phyloP scores from a whole-genome alignment of 176 grass and related monocot species.

The Hordeum marinum region DNA sequence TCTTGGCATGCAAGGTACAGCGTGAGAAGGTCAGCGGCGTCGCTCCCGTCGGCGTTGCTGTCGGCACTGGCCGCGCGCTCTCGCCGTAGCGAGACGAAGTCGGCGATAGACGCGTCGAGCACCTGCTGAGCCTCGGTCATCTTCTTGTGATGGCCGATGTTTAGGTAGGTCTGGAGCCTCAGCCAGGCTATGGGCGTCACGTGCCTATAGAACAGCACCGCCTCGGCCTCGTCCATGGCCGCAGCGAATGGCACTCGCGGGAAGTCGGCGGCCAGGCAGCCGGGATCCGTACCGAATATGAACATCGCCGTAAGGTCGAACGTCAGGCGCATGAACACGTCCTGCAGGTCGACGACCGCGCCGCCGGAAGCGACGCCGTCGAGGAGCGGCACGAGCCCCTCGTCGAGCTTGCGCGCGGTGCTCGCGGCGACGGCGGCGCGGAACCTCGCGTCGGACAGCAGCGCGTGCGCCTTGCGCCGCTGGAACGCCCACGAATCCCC shows the following conservation, averaged over 20 bases:
- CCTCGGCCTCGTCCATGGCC: slow-evolving; percentile 61
- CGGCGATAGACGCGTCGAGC: slow-evolving; percentile 51
- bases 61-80: neutral
- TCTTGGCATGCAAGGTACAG: slow-evolving; percentile 47
- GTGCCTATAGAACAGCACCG: slow-evolving; percentile 60
- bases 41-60: neutral
- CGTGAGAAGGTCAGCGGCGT: slow-evolving; percentile 38
- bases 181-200: slow-evolving; percentile 33
- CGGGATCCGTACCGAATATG: slow-evolving; percentile 59
- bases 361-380: slow-evolving; percentile 25
- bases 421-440: slow-evolving; percentile 19
- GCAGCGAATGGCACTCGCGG: slow-evolving; percentile 52
- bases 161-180: slow-evolving; percentile 25
- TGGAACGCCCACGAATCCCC: slow-evolving; percentile 66
- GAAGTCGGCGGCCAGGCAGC: slow-evolving; percentile 58
- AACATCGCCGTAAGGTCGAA: slow-evolving; percentile 70
- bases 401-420: slow-evolving; percentile 51
- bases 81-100: slow-evolving; percentile 40
- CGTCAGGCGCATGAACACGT: slow-evolving; percentile 69
- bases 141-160: slow-evolving; percentile 39
- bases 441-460: slow-evolving; percentile 49
- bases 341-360: slow-evolving; percentile 50
- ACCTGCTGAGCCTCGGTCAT: slow-evolving; percentile 33
- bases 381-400: slow-evolving; percentile 48
- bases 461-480: slow-evolving; percentile 46